These are phyloP conservation scores for Lomentospora prolificans DNA, from an alignment of 2,329 filamentous ascomycete species.

Conservation along the genomic window DNA sequence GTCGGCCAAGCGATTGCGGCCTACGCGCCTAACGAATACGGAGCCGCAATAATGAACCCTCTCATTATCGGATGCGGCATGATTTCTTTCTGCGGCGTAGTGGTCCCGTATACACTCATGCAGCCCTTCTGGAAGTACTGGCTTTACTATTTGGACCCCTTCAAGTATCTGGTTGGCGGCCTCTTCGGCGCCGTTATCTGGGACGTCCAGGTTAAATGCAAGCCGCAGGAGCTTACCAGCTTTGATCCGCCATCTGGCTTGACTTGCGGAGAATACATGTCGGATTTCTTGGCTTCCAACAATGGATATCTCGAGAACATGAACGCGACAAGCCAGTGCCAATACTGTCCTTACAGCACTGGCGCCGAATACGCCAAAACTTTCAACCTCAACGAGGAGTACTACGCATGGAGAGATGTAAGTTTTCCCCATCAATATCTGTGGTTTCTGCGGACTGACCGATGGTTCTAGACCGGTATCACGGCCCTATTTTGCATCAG, in stretches of 20 bases:
- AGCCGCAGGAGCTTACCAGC: neutral
- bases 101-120: conserved; percentile 25
- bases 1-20: conserved; percentile 35
- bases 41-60: conserved; percentile 36
- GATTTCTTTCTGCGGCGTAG: conserved; percentile 27
- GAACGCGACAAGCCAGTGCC: neutral
- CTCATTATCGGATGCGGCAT: conserved; percentile 30
- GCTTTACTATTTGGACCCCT: conserved; percentile 14
- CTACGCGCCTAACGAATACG: conserved; percentile 38
- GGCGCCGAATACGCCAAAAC: neutral
- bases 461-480: conserved; percentile 4
- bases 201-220: conserved; percentile 1
- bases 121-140: conserved; percentile 31
- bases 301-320: neutral
- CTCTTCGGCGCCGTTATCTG: neutral
- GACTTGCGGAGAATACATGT: conserved; percentile 21
- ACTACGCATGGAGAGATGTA: conserved; percentile 2
- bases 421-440: neutral
- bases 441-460: no score
- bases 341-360: neutral
- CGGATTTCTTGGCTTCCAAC: neutral
- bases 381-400: neutral
- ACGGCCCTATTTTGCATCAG: conserved; percentile 1
- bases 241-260: conserved; percentile 25
- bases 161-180: neutral